A percentile compares a stretch with the other conserved stretches of the same genome.
Evolutionary conservation across 1,284 basidiomycete genomes (phyloP).

Genomic region (Polyporus tsugae): DNA sequence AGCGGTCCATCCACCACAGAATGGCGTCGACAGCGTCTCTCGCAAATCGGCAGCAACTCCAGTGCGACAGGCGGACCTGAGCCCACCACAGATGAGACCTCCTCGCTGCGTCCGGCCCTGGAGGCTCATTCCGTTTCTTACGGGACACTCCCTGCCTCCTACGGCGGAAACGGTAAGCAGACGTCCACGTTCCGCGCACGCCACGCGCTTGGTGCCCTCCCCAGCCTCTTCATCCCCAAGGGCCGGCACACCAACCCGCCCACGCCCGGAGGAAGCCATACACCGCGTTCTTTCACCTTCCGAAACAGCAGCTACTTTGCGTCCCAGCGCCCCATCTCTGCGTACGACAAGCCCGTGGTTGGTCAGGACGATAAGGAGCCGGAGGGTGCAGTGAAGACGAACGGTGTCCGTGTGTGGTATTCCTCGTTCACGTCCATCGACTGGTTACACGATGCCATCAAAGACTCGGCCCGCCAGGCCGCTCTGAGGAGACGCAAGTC

Average conservation of each 20-base stretch:
- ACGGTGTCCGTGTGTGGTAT: constrained; percentile 94
- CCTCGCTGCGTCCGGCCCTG: constrained; percentile 39
- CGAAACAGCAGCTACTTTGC: constrained; percentile 50
- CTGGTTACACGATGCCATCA: constrained; percentile 94
- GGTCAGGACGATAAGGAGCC: constrained; percentile 47
- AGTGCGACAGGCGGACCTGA: constrained; percentile 19
- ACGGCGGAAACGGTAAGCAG: constrained; percentile 29
- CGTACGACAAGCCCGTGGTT: constrained; percentile 70
- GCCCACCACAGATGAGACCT: constrained; percentile 31
- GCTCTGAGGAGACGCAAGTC: constrained; percentile 75
- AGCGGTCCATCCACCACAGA: constrained; percentile 50
- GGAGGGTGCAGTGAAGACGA: constrained; percentile 73
- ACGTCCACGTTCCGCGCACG: constrained; percentile 45
- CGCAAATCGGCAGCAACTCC: constrained; percentile 51
- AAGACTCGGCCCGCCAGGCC: constrained; percentile 84
- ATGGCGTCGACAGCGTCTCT: constrained; percentile 61
- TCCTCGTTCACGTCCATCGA: constrained; percentile 86
- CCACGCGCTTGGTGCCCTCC: constrained; percentile 46
- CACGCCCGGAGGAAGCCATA: constrained; percentile 37
- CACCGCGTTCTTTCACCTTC: constrained; percentile 47
- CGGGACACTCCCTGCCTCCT: constrained; percentile 51
- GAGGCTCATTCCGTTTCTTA: constrained; percentile 46
- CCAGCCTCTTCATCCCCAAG: constrained; percentile 45
- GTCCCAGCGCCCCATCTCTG: constrained; percentile 69
- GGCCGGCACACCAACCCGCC: constrained; percentile 43